Percentiles rank a stretch among this genome's conserved stretches.
Conservation (phyloP, 176 grass and related monocot species). For the Lolium multiflorum region DNA sequence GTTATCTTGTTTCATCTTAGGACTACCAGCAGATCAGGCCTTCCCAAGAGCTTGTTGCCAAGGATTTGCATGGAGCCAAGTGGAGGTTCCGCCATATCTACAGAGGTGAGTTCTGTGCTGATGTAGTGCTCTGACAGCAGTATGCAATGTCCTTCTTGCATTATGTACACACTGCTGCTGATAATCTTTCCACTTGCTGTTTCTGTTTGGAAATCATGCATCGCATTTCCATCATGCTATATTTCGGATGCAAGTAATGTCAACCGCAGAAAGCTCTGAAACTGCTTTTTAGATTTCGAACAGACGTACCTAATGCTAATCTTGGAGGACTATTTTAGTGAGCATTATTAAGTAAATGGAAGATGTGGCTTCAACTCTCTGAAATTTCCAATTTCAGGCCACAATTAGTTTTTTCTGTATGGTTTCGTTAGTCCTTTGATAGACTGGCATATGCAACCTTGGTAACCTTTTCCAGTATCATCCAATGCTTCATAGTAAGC, state of each 20-base stretch:
- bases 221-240: conserved; percentile 21
- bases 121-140: not conserved
- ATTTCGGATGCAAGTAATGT: not conserved
- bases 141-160: not conserved
- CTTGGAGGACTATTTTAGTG: conserved; percentile 1
- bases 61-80: conserved; percentile 85
- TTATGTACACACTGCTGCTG: not conserved
- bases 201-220: conserved; percentile 13
- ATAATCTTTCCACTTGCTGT: not conserved
- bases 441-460: not conserved
- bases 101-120: conserved; percentile 62
- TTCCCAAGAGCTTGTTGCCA: conserved; percentile 95
- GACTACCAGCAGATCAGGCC: conserved; percentile 96
- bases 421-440: not conserved
- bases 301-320: not conserved
- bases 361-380: conserved; percentile 18
- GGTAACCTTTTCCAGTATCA: not conserved
- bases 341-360: not conserved
- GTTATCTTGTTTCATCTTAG: conserved; percentile 47
- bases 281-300: conserved; percentile 2
- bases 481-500: not conserved
- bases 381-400: conserved; percentile 3
- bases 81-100: conserved; percentile 99
- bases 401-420: not conserved
- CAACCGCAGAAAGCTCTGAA: not conserved